A percentile compares a stretch with the other conserved stretches of the same genome.
Evolutionary conservation across 2,329 filamentous ascomycete species (phyloP).

Genomic region (Blastomyces gilchristii): DNA sequence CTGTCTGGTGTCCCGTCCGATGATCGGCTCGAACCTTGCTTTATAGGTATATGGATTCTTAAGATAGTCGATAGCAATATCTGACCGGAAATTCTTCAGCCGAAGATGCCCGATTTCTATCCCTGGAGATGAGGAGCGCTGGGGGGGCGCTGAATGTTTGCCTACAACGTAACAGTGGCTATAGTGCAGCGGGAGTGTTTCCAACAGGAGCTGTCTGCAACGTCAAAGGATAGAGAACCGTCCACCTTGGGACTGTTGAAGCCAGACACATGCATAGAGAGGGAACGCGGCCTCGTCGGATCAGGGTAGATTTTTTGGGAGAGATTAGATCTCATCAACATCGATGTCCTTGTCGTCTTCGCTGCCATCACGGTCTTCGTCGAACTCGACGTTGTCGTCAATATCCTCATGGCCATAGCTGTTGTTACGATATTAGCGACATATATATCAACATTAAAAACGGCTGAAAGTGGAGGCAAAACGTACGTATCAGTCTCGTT

Average conservation of each 20-base stretch:
- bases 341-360: constrained; percentile 71
- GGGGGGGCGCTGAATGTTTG: not conserved
- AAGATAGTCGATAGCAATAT: not conserved
- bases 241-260: constrained; percentile 6
- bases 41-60: not conserved
- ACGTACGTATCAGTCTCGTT: constrained; percentile 95
- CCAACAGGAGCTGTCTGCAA: not conserved
- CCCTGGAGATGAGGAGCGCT: not conserved
- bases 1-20: not conserved
- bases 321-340: constrained; percentile 80
- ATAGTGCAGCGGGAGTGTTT: not conserved
- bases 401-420: constrained; percentile 70
- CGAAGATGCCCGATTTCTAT: constrained; percentile 1
- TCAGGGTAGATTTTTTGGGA: not conserved
- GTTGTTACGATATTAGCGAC: constrained; percentile 6
- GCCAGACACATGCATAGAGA: constrained; percentile 10
- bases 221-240: constrained; percentile 2
- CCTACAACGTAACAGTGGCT: not conserved
- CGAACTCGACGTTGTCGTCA: constrained; percentile 98
- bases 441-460: not conserved
- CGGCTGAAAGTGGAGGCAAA: constrained; percentile 3
- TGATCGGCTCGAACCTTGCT: not conserved
- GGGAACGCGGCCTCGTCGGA: constrained; percentile 6
- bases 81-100: constrained; percentile 1
- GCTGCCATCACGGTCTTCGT: constrained; percentile 67